Percentiles rank a stretch among this genome's conserved stretches.
These are phyloP conservation scores for Trichoderma oligosporum DNA, from an alignment of 2,329 filamentous ascomycete genomes.

Conservation along the genomic window DNA sequence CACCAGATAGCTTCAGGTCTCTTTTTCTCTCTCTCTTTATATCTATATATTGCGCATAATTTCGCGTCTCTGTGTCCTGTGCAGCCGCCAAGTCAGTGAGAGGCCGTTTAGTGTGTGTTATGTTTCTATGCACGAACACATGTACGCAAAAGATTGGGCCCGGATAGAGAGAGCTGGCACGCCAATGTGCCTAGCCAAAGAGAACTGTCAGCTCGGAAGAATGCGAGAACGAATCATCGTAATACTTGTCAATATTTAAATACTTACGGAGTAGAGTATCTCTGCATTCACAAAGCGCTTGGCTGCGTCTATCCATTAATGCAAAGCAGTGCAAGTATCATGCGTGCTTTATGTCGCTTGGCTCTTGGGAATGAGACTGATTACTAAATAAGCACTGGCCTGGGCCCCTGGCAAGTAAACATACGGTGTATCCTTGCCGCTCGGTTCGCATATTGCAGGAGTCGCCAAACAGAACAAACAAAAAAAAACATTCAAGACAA, in stretches of 20 bases:
- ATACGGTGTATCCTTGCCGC: neutral
- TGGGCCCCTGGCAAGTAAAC: neutral
- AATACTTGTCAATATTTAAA: neutral
- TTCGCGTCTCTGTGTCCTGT: too few relatives aligned
- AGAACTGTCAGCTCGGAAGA: neutral
- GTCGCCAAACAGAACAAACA: too few relatives aligned
- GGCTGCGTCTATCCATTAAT: too few relatives aligned
- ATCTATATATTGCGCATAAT: neutral
- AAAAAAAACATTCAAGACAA: too few relatives aligned
- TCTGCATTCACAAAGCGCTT: neutral
- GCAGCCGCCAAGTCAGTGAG: too few relatives aligned
- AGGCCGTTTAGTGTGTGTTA: too few relatives aligned
- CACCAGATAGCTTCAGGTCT: neutral
- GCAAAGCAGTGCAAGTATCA: too few relatives aligned
- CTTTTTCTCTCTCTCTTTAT: neutral
- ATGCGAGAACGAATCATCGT: neutral
- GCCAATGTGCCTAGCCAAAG: neutral
- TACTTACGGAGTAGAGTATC: neutral
- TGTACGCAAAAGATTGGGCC: constrained; percentile 11
- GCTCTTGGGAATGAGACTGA: too few relatives aligned
- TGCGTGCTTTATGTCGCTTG: too few relatives aligned
- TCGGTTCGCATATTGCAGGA: constrained; percentile 4
- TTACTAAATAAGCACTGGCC: neutral
- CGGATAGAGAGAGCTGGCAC: neutral
- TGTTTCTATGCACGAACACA: constrained; percentile 13